Base-by-base conservation (phyloP, 148 eudicot species). In the Silene uniflora region DNA sequence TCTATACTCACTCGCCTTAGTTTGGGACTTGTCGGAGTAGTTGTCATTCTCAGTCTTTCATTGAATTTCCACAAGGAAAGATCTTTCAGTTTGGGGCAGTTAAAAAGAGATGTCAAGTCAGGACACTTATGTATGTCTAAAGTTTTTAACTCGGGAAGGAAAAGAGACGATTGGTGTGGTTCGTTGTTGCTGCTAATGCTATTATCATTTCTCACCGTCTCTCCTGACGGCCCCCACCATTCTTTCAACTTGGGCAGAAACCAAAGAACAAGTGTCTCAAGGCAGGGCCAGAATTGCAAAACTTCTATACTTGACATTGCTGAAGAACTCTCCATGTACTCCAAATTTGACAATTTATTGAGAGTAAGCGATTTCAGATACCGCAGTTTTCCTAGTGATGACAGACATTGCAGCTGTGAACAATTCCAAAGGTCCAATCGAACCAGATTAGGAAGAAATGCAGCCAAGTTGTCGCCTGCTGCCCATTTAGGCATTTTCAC, bases 401-500 rank as follows among this genome's bases (percentile, higher is more conserved):
- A 47, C 7, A 67, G 55, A 67, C 14, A 67, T 25, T 44, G 21
- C 27, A 67, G 14, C 54, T 67, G 52, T 2, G 25, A 19, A 42
- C 54, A 67, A 0, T 42, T 3, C 13, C 1, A 2, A n/a, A 67
- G 21, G 2, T 4, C 6, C 54, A 67, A 67, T 1, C 25, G 16
- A n/a, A 39, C 55, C 19, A 67, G 71, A 19, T 42, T 67, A 17
- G 67, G 67, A 16, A 64, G 67, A 64, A 64, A 64, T 1, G 10
- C 16, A 0, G 67, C 8, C 67, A 66, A 24, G 21, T 67, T 39
- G 5, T 39, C 71, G 7, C 29, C 52, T n/a, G 1, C 25, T 3
- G 25, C 42, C 76, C 76, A 74, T 62, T 46, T 17, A 4, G 76
- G 69, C 67, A 73, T 61, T 42, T 8, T 62, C 56, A 22, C 55